A percentile compares a stretch with the other conserved stretches of the same genome.
Evolutionary conservation across 306 rosid species (phyloP).

Genomic region (Geum urbanum): DNA sequence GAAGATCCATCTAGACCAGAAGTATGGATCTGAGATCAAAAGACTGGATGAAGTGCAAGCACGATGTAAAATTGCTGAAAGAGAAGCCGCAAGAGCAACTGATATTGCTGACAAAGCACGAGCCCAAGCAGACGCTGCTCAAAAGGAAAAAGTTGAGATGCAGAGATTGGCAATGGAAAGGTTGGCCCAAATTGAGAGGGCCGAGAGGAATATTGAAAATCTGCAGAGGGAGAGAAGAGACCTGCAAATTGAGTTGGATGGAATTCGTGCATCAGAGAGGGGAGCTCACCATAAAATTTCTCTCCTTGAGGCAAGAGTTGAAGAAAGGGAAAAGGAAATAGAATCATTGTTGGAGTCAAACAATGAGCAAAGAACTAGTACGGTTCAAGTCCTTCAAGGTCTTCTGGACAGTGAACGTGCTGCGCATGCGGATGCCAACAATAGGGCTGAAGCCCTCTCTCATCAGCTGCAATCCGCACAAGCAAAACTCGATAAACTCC

Average conservation of each 20-base stretch:
- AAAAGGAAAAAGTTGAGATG: slow-evolving; percentile 76
- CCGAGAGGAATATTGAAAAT: slow-evolving; percentile 66
- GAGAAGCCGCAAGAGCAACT: slow-evolving; percentile 65
- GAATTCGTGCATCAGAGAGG: slow-evolving; percentile 53
- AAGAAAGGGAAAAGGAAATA: slow-evolving; percentile 75
- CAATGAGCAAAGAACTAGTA: slow-evolving; percentile 65
- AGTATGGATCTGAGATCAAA: slow-evolving; percentile 62
- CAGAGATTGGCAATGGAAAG: slow-evolving; percentile 86
- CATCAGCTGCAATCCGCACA: slow-evolving; percentile 86
- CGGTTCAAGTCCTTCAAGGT: slow-evolving; percentile 67
- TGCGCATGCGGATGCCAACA: slow-evolving; percentile 84
- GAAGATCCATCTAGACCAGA: slow-evolving; percentile 68
- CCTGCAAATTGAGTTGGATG: slow-evolving; percentile 45
- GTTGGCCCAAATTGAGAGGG: slow-evolving; percentile 71
- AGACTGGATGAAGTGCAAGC: slow-evolving; percentile 74
- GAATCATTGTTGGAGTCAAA: slow-evolving; percentile 68
- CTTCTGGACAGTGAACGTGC: slow-evolving; percentile 87
- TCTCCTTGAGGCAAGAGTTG: slow-evolving; percentile 64
- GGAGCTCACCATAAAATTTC: slow-evolving; percentile 52
- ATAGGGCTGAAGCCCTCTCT: slow-evolving; percentile 85
- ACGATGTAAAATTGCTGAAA: slow-evolving; percentile 74
- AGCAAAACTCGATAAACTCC: slow-evolving; percentile 75
- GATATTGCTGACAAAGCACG: slow-evolving; percentile 74
- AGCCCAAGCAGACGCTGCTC: slow-evolving; percentile 55
- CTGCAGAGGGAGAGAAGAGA: slow-evolving; percentile 57